Evolutionary conservation across 1,139 yeast genomes (phyloP).

Genomic region (Hemisphaericaspora lyxosophila): DNA sequence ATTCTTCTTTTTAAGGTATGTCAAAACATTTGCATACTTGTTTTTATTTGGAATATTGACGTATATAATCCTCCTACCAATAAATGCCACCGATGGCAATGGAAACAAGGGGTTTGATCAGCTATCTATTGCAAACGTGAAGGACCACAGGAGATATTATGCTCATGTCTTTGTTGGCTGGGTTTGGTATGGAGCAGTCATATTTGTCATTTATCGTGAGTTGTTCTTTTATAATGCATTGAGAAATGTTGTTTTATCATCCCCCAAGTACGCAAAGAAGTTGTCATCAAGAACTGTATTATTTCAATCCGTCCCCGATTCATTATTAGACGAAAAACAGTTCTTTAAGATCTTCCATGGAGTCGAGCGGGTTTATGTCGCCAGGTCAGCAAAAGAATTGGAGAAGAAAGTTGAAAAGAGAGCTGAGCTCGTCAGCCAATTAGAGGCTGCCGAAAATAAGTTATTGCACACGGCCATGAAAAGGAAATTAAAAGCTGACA

Average conservation of each 20-base stretch:
- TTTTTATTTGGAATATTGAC: constrained; percentile 41
- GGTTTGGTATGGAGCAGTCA: constrained; percentile 68
- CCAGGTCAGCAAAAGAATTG: constrained; percentile 65
- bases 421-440: constrained; percentile 54
- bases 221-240: constrained; percentile 75
- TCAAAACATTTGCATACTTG: constrained; percentile 45
- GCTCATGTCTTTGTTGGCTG: constrained; percentile 86
- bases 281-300: constrained; percentile 77
- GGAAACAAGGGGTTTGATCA: constrained; percentile 66
- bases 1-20: constrained; percentile 61
- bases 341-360: constrained; percentile 63
- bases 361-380: constrained; percentile 71
- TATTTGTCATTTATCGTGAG: constrained; percentile 79
- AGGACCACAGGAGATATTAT: constrained; percentile 59
- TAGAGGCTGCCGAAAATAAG: constrained; percentile 70
- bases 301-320: constrained; percentile 76
- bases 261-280: constrained; percentile 74
- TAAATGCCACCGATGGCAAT: constrained; percentile 63
- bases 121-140: constrained; percentile 73
- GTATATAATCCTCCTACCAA: constrained; percentile 61
- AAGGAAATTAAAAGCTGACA: constrained; percentile 61
- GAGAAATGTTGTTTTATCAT: constrained; percentile 76
- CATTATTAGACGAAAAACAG: constrained; percentile 61
- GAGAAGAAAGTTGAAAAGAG: constrained; percentile 60
- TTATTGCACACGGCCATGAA: constrained; percentile 62